Evolutionary conservation across 2,329 filamentous ascomycete genomes (phyloP).

Genomic region (Fusarium keratoplasticum): DNA sequence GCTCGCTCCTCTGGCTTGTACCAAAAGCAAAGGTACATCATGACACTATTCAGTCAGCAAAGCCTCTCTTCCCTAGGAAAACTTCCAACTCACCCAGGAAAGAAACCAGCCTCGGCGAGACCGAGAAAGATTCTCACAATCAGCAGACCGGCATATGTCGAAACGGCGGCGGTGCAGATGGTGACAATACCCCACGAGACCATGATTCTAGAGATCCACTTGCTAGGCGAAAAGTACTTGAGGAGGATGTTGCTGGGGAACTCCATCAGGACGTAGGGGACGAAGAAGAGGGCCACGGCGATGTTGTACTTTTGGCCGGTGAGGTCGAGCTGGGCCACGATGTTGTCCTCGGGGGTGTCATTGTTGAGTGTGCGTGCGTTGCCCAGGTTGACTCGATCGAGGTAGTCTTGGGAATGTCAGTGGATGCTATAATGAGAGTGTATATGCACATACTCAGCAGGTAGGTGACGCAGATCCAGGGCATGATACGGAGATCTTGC

Average conservation of each 20-base stretch:
- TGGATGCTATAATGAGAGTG: background rate
- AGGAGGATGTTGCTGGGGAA: constrained; percentile 50
- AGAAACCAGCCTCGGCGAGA: constrained; percentile 63
- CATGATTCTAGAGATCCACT: constrained; percentile 53
- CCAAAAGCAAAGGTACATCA: constrained; percentile 72
- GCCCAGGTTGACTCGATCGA: constrained; percentile 50
- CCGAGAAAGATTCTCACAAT: constrained; percentile 63
- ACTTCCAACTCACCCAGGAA: constrained; percentile 53
- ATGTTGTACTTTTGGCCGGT: constrained; percentile 48
- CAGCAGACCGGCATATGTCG: constrained; percentile 60
- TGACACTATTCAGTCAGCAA: constrained; percentile 46
- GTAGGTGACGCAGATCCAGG: constrained; percentile 49
- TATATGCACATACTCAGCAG: constrained; percentile 41
- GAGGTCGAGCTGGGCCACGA: constrained; percentile 46
- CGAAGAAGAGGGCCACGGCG: constrained; percentile 47
- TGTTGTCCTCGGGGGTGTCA: constrained; percentile 49
- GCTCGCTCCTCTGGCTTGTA: constrained; percentile 70
- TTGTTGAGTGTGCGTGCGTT: constrained; percentile 51
- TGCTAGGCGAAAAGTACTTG: constrained; percentile 50
- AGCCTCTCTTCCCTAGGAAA: accelerated
- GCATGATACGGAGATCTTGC: constrained; percentile 48
- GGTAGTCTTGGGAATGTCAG: constrained; percentile 29
- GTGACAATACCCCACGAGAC: constrained; percentile 62
- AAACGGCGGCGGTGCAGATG: constrained; percentile 59
- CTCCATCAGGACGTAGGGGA: constrained; percentile 47